Evolutionary conservation across 768 basidiomycete species (phyloP).

Genomic region (Boletellus ananas): DNA sequence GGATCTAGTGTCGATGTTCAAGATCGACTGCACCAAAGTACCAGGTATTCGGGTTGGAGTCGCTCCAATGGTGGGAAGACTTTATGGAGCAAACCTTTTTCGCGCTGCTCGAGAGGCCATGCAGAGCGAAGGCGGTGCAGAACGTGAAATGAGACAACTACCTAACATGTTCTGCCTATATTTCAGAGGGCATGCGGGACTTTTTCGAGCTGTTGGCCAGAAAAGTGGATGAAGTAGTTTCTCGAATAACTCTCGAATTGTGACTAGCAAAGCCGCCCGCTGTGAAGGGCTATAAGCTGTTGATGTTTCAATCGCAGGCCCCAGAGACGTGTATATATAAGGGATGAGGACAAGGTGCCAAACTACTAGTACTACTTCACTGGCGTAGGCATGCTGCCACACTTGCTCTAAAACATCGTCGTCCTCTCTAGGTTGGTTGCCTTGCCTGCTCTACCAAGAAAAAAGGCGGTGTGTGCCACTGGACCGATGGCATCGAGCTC

Average conservation of each 20-base stretch:
- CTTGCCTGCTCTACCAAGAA: too few relatives aligned
- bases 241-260: slow-evolving; percentile 3
- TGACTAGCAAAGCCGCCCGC: too few relatives aligned
- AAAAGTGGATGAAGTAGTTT: slow-evolving; percentile 11
- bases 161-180: neutral
- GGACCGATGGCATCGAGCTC: too few relatives aligned
- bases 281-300: too few relatives aligned
- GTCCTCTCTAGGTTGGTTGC: too few relatives aligned
- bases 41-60: neutral
- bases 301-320: too few relatives aligned
- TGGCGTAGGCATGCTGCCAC: too few relatives aligned
- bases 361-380: too few relatives aligned
- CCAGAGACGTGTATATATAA: too few relatives aligned
- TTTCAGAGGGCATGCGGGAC: slow-evolving; percentile 12
- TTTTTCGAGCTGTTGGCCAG: slow-evolving; percentile 10
- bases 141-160: neutral
- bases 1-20: neutral
- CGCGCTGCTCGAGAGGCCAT: slow-evolving; percentile 16
- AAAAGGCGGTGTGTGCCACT: too few relatives aligned
- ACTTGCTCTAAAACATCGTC: too few relatives aligned
- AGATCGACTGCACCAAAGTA: neutral
- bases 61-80: slow-evolving; percentile 22
- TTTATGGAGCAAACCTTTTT: slow-evolving; percentile 14
- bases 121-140: slow-evolving; percentile 5
- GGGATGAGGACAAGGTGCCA: too few relatives aligned